phyloP scores from a whole-genome alignment of 2,329 filamentous ascomycete genomes.

The Monilinia fructigena region DNA sequence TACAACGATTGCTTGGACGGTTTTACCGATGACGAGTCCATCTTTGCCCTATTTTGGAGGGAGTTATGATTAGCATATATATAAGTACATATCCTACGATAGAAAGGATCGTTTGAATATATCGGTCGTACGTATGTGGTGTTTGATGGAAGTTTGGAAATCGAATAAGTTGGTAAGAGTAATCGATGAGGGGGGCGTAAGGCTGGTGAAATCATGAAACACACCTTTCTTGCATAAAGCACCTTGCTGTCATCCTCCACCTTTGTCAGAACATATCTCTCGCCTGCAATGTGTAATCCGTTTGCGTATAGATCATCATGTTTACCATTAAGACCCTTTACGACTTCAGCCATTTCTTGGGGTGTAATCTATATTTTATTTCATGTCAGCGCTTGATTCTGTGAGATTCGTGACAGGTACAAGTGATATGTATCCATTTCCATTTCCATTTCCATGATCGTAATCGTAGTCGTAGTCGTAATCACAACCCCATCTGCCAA shows the following conservation, averaged over 20 bases:
- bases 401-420: neutral
- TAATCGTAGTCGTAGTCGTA: neutral
- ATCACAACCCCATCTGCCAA: neutral
- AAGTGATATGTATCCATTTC: neutral
- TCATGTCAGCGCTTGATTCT: slow-evolving; percentile 9
- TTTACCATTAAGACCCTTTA: slow-evolving; percentile 50
- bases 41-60: slow-evolving; percentile 61
- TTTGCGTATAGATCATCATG: slow-evolving; percentile 65
- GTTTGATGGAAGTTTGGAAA: neutral
- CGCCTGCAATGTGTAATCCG: slow-evolving; percentile 73
- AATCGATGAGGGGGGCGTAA: neutral
- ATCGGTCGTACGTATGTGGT: neutral
- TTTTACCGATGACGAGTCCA: slow-evolving; percentile 82
- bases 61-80: slow-evolving; percentile 12
- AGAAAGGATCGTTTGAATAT: neutral
- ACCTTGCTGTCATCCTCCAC: slow-evolving; percentile 65
- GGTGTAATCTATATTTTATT: slow-evolving; percentile 49
- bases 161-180: neutral
- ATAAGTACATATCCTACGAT: neutral
- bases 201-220: slow-evolving; percentile 31
- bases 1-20: slow-evolving; percentile 82
- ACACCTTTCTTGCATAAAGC: slow-evolving; percentile 85
- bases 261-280: slow-evolving; percentile 75
- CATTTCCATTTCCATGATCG: neutral
- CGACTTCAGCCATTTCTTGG: slow-evolving; percentile 59